phyloP scores from a whole-genome alignment of 331 rosid species.

The Stylosanthes scabra region DNA sequence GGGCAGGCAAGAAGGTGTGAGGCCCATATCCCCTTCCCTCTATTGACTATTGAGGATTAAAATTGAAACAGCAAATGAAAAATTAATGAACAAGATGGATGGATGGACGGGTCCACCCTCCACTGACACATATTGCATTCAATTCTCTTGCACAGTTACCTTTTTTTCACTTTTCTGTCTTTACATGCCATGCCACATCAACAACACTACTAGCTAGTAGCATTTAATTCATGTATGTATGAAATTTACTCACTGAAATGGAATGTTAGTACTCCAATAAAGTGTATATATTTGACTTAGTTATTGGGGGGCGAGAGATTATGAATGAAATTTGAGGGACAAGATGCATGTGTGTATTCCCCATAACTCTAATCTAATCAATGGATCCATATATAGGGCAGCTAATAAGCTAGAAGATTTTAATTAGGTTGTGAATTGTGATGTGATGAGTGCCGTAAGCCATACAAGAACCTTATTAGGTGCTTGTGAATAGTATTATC shows the following conservation, averaged over 20 bases:
- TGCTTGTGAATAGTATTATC: neutral
- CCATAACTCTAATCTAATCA: neutral
- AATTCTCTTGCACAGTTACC: slow-evolving; percentile 38
- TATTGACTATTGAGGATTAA: neutral
- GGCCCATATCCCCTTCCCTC: slow-evolving; percentile 14
- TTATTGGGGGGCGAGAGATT: neutral
- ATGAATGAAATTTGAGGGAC: neutral
- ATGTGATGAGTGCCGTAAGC: neutral
- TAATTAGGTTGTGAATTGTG: neutral
- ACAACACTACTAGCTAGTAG: neutral
- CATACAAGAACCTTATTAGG: neutral
- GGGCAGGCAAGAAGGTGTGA: slow-evolving; percentile 41
- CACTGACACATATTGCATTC: slow-evolving; percentile 46
- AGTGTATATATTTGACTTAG: slow-evolving; percentile 14
- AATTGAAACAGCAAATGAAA: slow-evolving; percentile 41
- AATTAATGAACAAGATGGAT: slow-evolving; percentile 1
- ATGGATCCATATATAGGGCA: neutral
- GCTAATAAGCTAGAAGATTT: too few relatives aligned
- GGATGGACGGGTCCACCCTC: slow-evolving; percentile 28
- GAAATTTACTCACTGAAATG: neutral
- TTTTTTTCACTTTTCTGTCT: slow-evolving; percentile 45
- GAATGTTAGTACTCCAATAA: slow-evolving; percentile 45
- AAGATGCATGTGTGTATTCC: too few relatives aligned
- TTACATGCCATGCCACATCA: neutral
- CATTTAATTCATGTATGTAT: slow-evolving; percentile 36